Evolutionary conservation across 768 basidiomycete species (phyloP).

Genomic region (Tylopilus rubrobrunneus): DNA sequence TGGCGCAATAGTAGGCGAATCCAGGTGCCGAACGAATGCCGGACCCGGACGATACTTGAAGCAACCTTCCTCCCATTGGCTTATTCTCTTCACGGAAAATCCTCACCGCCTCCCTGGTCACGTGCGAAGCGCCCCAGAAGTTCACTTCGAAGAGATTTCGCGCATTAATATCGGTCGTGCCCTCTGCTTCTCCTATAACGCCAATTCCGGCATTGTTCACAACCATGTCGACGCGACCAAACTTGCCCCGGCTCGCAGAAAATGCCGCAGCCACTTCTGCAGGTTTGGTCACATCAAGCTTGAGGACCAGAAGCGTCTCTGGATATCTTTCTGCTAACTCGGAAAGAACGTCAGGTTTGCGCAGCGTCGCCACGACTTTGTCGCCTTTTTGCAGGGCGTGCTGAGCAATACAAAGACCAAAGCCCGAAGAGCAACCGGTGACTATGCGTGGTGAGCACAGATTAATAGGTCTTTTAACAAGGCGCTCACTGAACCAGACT

Average conservation of each 20-base stretch:
- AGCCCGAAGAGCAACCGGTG: conserved; percentile 39
- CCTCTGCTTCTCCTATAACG: conserved; percentile 22
- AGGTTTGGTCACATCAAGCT: conserved; percentile 37
- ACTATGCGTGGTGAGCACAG: conserved; percentile 22
- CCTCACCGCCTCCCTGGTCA: conserved; percentile 32
- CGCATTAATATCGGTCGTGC: conserved; percentile 31
- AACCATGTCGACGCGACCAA: conserved; percentile 27
- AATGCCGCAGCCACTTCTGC: background rate
- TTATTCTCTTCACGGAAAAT: conserved; percentile 23
- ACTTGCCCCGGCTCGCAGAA: conserved; percentile 18
- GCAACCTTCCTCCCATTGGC: conserved; percentile 36
- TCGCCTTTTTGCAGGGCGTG: conserved; percentile 34
- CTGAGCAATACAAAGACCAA: conserved; percentile 33
- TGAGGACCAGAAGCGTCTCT: conserved; percentile 33
- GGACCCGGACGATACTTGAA: conserved; percentile 25
- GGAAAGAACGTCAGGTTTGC: conserved; percentile 33
- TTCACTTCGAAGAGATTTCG: conserved; percentile 37
- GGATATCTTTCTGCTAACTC: conserved; percentile 27
- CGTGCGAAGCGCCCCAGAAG: conserved; percentile 43
- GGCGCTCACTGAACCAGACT: conserved; percentile 22
- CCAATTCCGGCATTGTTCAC: conserved; percentile 2
- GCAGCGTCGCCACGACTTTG: conserved; percentile 40
- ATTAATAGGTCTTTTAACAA: background rate
- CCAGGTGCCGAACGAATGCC: conserved; percentile 22
- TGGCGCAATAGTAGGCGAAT: conserved; percentile 18